Conservation (phyloP, 2,329 filamentous ascomycete genomes). For the Neofusicoccum parvum region DNA sequence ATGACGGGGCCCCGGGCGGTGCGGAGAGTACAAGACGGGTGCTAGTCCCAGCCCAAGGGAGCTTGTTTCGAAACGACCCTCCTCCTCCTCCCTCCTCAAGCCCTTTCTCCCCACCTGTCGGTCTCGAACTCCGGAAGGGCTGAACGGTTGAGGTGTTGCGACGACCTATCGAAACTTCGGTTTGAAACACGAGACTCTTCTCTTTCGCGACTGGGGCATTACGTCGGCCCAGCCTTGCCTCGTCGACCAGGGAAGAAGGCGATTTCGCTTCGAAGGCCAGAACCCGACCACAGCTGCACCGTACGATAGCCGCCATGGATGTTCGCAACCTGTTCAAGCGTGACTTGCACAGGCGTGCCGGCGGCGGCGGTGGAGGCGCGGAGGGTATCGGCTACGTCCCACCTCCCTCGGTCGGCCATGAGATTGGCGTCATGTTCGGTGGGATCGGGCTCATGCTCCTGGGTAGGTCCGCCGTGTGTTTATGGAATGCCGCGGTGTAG, state of each 20-base stretch:
- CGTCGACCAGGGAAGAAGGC: background rate
- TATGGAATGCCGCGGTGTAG: too few species aligned
- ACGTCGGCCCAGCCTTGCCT: background rate
- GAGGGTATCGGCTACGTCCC: slow-evolving; percentile 14
- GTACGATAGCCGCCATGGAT: slow-evolving; percentile 1
- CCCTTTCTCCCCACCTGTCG: too few species aligned
- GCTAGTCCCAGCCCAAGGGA: background rate
- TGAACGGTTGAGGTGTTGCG: too few species aligned
- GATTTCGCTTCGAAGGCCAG: background rate
- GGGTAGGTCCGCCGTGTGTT: slow-evolving; percentile 11
- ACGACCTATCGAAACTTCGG: too few species aligned
- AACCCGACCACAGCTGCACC: background rate
- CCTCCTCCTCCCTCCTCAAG: background rate
- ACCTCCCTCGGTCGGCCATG: slow-evolving; percentile 26
- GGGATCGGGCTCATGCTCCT: slow-evolving; percentile 24
- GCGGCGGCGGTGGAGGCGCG: slow-evolving; percentile 1
- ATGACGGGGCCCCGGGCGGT: background rate
- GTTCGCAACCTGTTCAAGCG: background rate
- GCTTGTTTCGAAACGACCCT: slow-evolving; percentile 7
- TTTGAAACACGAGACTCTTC: too few species aligned
- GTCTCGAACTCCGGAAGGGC: background rate
- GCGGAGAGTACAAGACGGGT: slow-evolving; percentile 1
- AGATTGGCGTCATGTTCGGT: slow-evolving; percentile 27
- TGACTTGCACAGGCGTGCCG: slow-evolving; percentile 2
- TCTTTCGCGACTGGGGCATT: background rate